Evolutionary conservation across 768 basidiomycete species (phyloP).

Genomic region (Russula griseocarnosa): DNA sequence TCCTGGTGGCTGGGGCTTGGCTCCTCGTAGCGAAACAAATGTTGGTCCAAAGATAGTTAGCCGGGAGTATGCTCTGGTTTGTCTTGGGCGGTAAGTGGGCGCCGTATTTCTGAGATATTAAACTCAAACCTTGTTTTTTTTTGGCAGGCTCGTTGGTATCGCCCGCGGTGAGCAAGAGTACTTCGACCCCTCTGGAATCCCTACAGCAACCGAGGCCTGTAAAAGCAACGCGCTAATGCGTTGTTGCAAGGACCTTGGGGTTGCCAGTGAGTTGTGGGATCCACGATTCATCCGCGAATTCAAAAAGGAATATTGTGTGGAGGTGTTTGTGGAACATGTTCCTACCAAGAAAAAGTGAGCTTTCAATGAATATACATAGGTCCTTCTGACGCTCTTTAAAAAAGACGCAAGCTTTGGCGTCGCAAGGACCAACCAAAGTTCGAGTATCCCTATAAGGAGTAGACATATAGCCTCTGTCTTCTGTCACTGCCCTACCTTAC

Average conservation of each 20-base stretch:
- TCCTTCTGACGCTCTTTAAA: constrained; percentile 11
- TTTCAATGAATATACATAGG: background rate
- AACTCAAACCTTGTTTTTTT: background rate
- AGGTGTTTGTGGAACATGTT: constrained; percentile 81
- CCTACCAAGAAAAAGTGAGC: constrained; percentile 89
- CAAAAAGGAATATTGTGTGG: constrained; percentile 76
- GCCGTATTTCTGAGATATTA: background rate
- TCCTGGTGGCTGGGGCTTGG: constrained; percentile 95
- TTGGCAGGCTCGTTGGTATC: constrained; percentile 72
- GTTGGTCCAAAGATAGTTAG: constrained; percentile 85
- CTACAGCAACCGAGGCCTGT: constrained; percentile 91
- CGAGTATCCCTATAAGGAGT: constrained; percentile 85
- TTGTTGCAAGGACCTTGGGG: constrained; percentile 93
- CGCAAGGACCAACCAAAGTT: constrained; percentile 83
- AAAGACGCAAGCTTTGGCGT: constrained; percentile 88
- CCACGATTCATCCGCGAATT: constrained; percentile 93
- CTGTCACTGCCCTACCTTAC: background rate
- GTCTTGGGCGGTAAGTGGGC: constrained; percentile 76
- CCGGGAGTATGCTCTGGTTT: constrained; percentile 91
- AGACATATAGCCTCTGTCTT: background rate
- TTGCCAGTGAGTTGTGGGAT: constrained; percentile 98
- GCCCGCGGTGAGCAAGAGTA: constrained; percentile 96
- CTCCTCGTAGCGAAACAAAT: constrained; percentile 88
- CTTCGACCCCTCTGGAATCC: constrained; percentile 84
- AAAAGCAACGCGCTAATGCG: constrained; percentile 98